A percentile compares a stretch with the other conserved stretches of the same genome.
Evolutionary conservation across 176 grass and related monocot genomes (phyloP).

Genomic region (Phoenix dactylifera): DNA sequence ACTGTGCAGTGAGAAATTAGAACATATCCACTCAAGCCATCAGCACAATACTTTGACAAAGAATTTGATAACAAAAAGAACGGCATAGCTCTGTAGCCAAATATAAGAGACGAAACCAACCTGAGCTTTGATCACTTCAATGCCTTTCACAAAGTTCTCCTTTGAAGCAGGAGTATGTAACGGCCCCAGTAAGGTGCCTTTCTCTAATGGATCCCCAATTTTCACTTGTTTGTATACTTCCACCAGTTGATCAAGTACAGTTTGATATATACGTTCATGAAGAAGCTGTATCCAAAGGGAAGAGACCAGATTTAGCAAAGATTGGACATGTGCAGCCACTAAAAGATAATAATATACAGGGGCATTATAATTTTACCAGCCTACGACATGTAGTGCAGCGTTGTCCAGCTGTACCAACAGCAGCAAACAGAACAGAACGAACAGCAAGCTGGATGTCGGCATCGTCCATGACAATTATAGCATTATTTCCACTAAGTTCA

Average conservation of each 20-base stretch:
- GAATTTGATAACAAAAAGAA: slow-evolving; percentile 8
- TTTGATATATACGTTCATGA: slow-evolving; percentile 85
- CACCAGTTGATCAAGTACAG: slow-evolving; percentile 77
- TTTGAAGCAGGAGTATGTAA: slow-evolving; percentile 82
- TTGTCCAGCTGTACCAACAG: slow-evolving; percentile 96
- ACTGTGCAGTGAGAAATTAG: too few species aligned
- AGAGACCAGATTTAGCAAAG: too few species aligned
- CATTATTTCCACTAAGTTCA: slow-evolving; percentile 99
- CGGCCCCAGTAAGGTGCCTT: slow-evolving; percentile 83
- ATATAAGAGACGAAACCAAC: slow-evolving; percentile 30
- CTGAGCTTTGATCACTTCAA: slow-evolving; percentile 74
- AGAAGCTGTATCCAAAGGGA: slow-evolving; percentile 47
- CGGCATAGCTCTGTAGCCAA: background rate
- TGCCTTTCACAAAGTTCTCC: slow-evolving; percentile 75
- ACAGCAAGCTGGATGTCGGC: slow-evolving; percentile 95
- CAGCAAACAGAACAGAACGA: slow-evolving; percentile 89
- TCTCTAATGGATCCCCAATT: slow-evolving; percentile 90
- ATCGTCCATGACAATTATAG: slow-evolving; percentile 98
- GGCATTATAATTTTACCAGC: slow-evolving; percentile 41
- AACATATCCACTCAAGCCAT: too few species aligned
- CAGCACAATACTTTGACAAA: too few species aligned
- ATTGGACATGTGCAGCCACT: too few species aligned
- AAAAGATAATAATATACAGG: too few species aligned
- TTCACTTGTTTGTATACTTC: slow-evolving; percentile 95
- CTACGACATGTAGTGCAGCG: slow-evolving; percentile 96